phyloP scores from a whole-genome alignment of 768 basidiomycete genomes.

The Pulveroboletus sp. region DNA sequence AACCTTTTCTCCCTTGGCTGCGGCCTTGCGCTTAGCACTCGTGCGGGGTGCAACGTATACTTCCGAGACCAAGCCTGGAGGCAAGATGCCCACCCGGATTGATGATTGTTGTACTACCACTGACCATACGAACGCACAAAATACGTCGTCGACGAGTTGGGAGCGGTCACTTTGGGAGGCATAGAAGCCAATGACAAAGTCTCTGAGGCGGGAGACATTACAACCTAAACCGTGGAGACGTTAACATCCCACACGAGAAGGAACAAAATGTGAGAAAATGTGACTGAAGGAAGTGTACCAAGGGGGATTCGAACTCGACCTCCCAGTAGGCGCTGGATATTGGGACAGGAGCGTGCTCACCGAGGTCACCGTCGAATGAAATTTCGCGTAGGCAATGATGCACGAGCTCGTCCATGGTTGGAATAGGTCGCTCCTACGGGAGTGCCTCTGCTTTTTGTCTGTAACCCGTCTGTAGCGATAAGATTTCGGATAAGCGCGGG shows the following conservation, averaged over 20 bases:
- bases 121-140: constrained; percentile 80
- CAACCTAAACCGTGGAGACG: constrained; percentile 50
- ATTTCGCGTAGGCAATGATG: constrained; percentile 82
- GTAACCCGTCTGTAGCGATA: constrained; percentile 7
- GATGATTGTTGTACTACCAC: constrained; percentile 71
- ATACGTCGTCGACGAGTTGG: constrained; percentile 71
- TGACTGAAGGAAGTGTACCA: constrained; percentile 17
- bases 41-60: constrained; percentile 78
- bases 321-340: not conserved
- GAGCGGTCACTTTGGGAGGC: constrained; percentile 31
- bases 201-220: constrained; percentile 62
- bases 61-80: constrained; percentile 54
- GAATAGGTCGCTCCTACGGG: not conserved
- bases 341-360: constrained; percentile 44
- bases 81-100: constrained; percentile 69
- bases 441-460: too few relatives aligned
- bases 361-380: constrained; percentile 86
- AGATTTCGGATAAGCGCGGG: constrained; percentile 1
- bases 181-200: constrained; percentile 70
- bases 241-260: not conserved
- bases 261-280: constrained; percentile 19
- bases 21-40: constrained; percentile 62
- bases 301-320: constrained; percentile 46
- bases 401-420: constrained; percentile 78
- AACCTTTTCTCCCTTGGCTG: constrained; percentile 49